phyloP scores from a whole-genome alignment of 1,284 basidiomycete genomes.

The Ganoderma sinense region DNA sequence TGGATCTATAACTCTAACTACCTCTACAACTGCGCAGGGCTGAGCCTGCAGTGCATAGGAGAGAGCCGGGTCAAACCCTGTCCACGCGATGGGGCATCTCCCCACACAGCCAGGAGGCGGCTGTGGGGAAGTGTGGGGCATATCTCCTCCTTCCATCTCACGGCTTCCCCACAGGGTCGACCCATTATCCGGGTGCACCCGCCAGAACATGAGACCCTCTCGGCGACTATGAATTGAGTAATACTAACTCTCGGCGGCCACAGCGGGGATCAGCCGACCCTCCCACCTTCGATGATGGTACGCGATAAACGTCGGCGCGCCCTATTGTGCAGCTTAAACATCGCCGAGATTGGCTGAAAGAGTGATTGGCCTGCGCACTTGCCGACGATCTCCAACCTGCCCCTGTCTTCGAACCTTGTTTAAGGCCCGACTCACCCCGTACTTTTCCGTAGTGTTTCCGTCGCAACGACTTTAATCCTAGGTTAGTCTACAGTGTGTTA shows the following conservation, averaged over 20 bases:
- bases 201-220: background rate
- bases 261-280: background rate
- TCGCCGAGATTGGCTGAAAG: background rate
- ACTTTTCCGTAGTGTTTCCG: background rate
- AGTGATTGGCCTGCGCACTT: background rate
- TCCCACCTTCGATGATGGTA: background rate
- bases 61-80: conserved; percentile 5
- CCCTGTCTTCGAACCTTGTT: background rate
- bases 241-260: background rate
- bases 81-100: conserved; percentile 5
- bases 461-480: background rate
- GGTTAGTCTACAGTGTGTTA: background rate
- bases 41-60: too few species aligned
- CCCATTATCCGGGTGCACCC: background rate
- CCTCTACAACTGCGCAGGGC: background rate
- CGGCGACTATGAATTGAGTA: background rate
- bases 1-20: background rate
- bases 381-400: background rate
- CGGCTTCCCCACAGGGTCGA: background rate
- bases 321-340: background rate
- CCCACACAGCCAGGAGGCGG: background rate
- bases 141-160: background rate
- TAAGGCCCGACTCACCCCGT: background rate
- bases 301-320: background rate
- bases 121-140: conserved; percentile 17